These are phyloP conservation scores for Astrephomene gubernaculifera DNA, from an alignment of 139 green algal genomes.

Conservation along the genomic window DNA sequence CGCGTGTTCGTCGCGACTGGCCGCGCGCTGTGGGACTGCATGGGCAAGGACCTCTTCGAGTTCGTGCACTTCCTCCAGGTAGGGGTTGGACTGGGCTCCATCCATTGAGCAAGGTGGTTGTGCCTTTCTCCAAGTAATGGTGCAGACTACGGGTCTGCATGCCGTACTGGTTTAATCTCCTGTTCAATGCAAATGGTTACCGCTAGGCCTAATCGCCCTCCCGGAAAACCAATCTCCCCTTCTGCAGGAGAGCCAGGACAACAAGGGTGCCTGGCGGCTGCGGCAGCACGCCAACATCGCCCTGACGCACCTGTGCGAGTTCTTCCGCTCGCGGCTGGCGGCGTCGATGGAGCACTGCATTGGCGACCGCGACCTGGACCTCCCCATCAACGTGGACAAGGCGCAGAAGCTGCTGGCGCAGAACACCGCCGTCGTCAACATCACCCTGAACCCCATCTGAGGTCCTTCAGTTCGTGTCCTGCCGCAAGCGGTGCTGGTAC, in stretches of 20 bases:
- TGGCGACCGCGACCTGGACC: constrained; percentile 60
- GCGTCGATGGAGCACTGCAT: constrained; percentile 48
- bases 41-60: constrained; percentile 64
- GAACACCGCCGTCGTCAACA: constrained; percentile 66
- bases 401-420: constrained; percentile 65
- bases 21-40: constrained; percentile 70
- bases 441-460: constrained; percentile 68
- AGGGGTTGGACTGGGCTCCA: neutral
- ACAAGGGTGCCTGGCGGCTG: constrained; percentile 57
- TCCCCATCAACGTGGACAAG: constrained; percentile 59
- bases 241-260: constrained; percentile 54
- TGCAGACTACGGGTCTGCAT: too few species aligned
- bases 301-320: constrained; percentile 51
- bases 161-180: too few species aligned
- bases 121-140: too few species aligned
- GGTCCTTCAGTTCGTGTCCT: too few species aligned
- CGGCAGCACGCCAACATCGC: constrained; percentile 60
- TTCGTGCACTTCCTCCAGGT: constrained; percentile 71
- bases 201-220: too few species aligned
- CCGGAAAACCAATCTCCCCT: too few species aligned
- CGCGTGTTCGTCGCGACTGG: constrained; percentile 66
- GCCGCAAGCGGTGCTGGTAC: too few species aligned
- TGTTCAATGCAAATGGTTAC: too few species aligned
- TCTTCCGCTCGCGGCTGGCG: constrained; percentile 54
- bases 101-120: neutral